Base-by-base conservation (phyloP, 495 filamentous ascomycete genomes). In the Penicillium longicatenatum region DNA sequence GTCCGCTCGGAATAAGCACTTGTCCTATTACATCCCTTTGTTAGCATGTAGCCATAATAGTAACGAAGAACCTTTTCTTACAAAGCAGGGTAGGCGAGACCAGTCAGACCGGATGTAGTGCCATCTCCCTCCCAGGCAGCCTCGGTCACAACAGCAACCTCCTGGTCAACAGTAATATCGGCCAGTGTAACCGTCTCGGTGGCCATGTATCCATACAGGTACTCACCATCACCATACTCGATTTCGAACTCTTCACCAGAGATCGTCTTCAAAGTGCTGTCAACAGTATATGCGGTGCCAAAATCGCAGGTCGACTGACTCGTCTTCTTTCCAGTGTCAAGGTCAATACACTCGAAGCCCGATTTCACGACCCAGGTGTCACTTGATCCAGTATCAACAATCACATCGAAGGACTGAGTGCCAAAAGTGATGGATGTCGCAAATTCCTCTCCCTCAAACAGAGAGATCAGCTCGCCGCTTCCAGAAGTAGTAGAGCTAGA, bases 361-460 rank as follows among this genome's bases (percentile, higher is more conserved):
- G 66, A 52, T 39, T 75, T 63, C 8, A 76, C 75, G 14, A 87
- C 57, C 84, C 84, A 88, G 2, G 83, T 86, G 62, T 88, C 85
- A 56, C 73, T 77, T 33, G 76, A 82, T 14, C 85, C 84, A 12
- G 83, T 86, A 63, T 86, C 85, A 43, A 88, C 67, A 54, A 82
- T 76, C 10, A 81, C 67, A 1, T 74, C 61, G 54, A 84, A 82
- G 0, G 60, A 71, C 17, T 65, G 57, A 3, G 47, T 42, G 4
- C 41, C 59, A 42, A 62, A 24, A 0, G 21, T 43, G 20, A 62
- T 62, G 16, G 41, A n/a, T 6, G 59, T 62, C 17, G 54, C 54
- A 45, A 48, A 62, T 43, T 62, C 59, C 35, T 50, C 29, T 16
- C 29, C 26, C 17, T 30, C 24, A 54, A 43, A 41, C 21, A 52